These are phyloP conservation scores for Glonium stellatum DNA, from an alignment of 495 filamentous ascomycete genomes.

Conservation along the genomic window DNA sequence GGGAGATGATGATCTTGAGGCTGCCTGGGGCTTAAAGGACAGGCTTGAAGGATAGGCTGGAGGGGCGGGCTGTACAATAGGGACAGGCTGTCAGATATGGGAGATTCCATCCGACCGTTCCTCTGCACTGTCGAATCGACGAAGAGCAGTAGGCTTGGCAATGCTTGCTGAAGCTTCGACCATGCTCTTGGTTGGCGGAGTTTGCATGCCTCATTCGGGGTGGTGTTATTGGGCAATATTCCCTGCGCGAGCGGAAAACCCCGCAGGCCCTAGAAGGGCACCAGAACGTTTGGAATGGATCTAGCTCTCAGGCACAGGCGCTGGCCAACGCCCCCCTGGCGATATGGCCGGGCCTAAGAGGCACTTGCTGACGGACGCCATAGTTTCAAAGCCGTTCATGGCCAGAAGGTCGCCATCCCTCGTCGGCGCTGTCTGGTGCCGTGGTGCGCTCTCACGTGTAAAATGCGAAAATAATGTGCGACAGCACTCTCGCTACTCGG, in stretches of 20 bases:
- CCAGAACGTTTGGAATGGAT: constrained; percentile 3
- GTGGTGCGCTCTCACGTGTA: background rate
- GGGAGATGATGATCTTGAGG: no score
- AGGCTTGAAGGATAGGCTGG: no score
- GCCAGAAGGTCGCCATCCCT: background rate
- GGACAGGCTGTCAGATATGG: background rate
- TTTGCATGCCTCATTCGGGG: background rate
- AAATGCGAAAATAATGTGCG: background rate
- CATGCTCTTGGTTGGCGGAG: background rate
- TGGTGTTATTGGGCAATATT: background rate
- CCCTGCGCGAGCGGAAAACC: background rate
- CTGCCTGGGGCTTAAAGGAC: no score
- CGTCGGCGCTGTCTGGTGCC: background rate
- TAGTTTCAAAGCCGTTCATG: background rate
- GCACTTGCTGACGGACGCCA: background rate
- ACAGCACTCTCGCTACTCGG: background rate
- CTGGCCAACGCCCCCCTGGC: background rate
- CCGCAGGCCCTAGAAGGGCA: constrained; percentile 1
- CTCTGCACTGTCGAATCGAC: background rate
- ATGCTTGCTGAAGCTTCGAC: constrained; percentile 7
- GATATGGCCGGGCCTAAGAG: background rate
- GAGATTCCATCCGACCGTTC: background rate
- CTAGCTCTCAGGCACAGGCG: background rate
- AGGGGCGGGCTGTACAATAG: no score
- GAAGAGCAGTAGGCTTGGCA: background rate